phyloP scores from a whole-genome alignment of 768 basidiomycete genomes.

The Pisolithus microcarpus region DNA sequence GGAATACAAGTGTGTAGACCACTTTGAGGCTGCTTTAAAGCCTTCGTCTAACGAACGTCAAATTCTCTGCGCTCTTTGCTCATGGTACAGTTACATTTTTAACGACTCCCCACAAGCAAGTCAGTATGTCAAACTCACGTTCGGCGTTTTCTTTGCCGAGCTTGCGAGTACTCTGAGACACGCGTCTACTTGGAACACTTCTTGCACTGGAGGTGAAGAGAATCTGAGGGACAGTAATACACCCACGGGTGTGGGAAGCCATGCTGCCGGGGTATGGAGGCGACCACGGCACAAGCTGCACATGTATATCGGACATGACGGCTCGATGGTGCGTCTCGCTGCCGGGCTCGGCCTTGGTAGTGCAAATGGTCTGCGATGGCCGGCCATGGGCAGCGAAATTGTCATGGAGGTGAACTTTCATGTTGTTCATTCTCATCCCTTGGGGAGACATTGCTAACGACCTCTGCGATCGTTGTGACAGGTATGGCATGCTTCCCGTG shows the following conservation, averaged over 20 bases:
- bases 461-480: constrained; percentile 6
- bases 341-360: constrained; percentile 35
- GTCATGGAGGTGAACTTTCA: constrained; percentile 34
- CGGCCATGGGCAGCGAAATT: constrained; percentile 42
- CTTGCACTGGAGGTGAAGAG: no score
- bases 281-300: constrained; percentile 29
- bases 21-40: neutral
- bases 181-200: constrained; percentile 22
- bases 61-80: neutral
- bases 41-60: no score
- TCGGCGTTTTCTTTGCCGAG: constrained; percentile 42
- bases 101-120: constrained; percentile 39
- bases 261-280: no score
- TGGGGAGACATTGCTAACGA: no score
- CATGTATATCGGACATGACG: constrained; percentile 44
- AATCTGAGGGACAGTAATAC: no score
- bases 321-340: constrained; percentile 37
- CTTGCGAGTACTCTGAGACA: constrained; percentile 33
- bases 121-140: constrained; percentile 37
- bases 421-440: neutral
- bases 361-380: constrained; percentile 34
- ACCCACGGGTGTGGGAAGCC: neutral
- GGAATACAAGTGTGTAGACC: constrained; percentile 45
- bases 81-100: constrained; percentile 40
- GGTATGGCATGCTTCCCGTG: constrained; percentile 32